Evolutionary conservation across 805 yeast genomes (phyloP).

Genomic region (Pichia rugopelliculosa): DNA sequence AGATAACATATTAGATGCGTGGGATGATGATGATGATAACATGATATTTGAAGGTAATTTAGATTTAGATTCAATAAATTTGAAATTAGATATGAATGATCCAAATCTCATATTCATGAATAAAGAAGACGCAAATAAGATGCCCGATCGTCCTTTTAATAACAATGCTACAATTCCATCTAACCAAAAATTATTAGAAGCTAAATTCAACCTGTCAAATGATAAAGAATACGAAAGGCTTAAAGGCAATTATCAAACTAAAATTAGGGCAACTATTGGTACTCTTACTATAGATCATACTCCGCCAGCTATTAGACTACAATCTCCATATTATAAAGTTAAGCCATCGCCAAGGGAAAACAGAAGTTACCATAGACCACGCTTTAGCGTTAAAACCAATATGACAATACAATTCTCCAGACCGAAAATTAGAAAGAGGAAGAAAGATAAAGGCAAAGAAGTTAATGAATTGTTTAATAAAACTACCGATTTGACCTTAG

Average conservation of each 20-base stretch:
- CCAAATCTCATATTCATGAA: conserved; percentile 65
- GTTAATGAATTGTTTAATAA: conserved; percentile 63
- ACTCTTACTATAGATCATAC: conserved; percentile 88
- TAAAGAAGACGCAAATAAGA: conserved; percentile 20
- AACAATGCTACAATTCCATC: conserved; percentile 39
- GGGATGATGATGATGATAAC: conserved; percentile 52
- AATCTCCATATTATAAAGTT: conserved; percentile 87
- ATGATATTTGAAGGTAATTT: conserved; percentile 65
- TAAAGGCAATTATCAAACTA: conserved; percentile 81
- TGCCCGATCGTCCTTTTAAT: conserved; percentile 11
- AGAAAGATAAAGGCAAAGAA: conserved; percentile 82
- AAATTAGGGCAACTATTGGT: conserved; percentile 87
- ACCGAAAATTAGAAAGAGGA: conserved; percentile 70
- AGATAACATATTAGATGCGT: conserved; percentile 35
- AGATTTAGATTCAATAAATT: conserved; percentile 27
- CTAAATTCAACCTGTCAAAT: conserved; percentile 78
- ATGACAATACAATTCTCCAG: conserved; percentile 69
- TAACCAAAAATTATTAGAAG: conserved; percentile 44
- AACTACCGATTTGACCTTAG: conserved; percentile 70
- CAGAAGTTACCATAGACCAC: conserved; percentile 75
- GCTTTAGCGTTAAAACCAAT: conserved; percentile 70
- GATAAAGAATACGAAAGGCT: conserved; percentile 79
- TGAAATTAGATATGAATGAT: conserved; percentile 79
- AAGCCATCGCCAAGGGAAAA: conserved; percentile 57
- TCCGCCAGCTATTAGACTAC: conserved; percentile 76